Evolutionary conservation across 768 basidiomycete species (phyloP), one percentile per base, ranked within the genome.

Genomic region (Boletus fagicola): DNA sequence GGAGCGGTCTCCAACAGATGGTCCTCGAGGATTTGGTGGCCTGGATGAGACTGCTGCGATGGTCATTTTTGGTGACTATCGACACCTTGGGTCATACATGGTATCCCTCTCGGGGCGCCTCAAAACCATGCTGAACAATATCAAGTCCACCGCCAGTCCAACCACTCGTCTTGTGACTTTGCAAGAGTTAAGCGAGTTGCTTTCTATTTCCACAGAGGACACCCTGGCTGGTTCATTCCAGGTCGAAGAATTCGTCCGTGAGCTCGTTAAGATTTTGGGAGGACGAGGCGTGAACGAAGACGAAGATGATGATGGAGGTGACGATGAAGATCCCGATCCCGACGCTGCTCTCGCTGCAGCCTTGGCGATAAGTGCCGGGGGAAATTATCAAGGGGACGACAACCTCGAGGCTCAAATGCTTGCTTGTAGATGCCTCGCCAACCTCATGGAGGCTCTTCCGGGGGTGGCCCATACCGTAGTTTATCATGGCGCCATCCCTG

Each of bases 401-500:
- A 91, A 90, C 63, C 82, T 90, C 31, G 95, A 98, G 75, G 93
- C 94, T 52, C 95, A 98, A 74, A 86, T 98, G 49, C 82, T 98
- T 47, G 97, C 97, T 30, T 98, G 95, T 73, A 82, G 97, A 60
- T 99, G 97, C 70, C 79, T 99, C 51, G 96, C 95, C 48, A 98
- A 99, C 72, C 80, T 99, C 54, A 95, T 98, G 93, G 97, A 98
- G 73, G 96, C 94, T n/a, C 80, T 98, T 22, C 97, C 97, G 18
- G 94, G 95, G 26, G 90, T 94, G 42, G 93, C 94, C n/a, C 94
- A 98, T 68, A 94, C 93, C 45, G 88, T 99, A 64, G 96, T 98
- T 39, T 92, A 97, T 71, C 92, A 96, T 66, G 96, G 96, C n/a
- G 97, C 96, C 18, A 95, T 99, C 56, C 94, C 94, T 18, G 94